Base-by-base conservation (phyloP, 208 protist species). In the Herpetomonas tarakana region DNA sequence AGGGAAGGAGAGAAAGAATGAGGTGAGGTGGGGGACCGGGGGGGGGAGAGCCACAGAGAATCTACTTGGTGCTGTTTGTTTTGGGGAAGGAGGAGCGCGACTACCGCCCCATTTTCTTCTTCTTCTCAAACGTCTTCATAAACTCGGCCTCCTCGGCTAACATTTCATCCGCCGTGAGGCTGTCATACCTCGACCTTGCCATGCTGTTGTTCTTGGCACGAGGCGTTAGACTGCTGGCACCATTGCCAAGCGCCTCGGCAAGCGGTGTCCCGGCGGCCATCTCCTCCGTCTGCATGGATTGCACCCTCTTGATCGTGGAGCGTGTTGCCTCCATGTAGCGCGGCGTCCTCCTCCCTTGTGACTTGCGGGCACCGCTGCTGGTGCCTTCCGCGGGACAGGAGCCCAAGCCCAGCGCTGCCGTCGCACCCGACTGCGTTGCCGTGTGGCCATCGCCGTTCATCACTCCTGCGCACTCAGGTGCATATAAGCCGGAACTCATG, bases 61-160 rank as follows among this genome's bases (percentile, higher is more conserved):
- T n/a, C n/a, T n/a, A n/a, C n/a, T n/a, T n/a, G n/a, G n/a, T n/a
- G n/a, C n/a, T n/a, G n/a, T n/a, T n/a, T n/a, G n/a, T n/a, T n/a
- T n/a, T n/a, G n/a, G n/a, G n/a, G n/a, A n/a, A n/a, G n/a, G n/a
- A n/a, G n/a, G n/a, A n/a, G n/a, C n/a, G n/a, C n/a, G n/a, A n/a
- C n/a, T 3, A 65, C 2, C 58, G 56, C 45, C 64, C 70, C 18
- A 38, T 65, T 57, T 69, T 74, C 0, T 54, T 44, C 39, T 68
- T 49, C 53, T 66, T 60, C 18, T 41, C 45, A 57, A 87, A 85
- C 19, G 66, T 58, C 2, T 76, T 68, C 68, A 88, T 86, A 41
- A 87, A 83, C 0, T 45, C 59, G 2, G 64, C 39, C 68, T 83
- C 74, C 62, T 81, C 58, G 9, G 55, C 58, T 31, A 88, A 74